Base-by-base conservation (phyloP, 225 moss, liverwort and hornwort species). In the Polytrichum commune region DNA sequence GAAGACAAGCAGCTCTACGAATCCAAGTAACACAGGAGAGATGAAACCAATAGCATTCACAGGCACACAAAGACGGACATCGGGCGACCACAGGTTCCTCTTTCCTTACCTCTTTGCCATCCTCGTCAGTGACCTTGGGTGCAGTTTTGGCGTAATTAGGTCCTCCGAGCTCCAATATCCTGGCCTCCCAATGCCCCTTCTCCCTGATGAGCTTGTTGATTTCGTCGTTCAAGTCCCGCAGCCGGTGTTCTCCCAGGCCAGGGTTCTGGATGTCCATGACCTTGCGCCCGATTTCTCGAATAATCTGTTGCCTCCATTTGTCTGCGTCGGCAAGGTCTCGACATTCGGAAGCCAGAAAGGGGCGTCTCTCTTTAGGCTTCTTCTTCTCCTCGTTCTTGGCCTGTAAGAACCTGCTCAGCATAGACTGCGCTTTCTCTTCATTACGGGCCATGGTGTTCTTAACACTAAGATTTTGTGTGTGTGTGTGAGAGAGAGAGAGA, bases 361-460 rank as follows among this genome's bases (percentile, higher is more conserved):
- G 98, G 19, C 98, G 88, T 54, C 91, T 90, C 84, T 98, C 98
- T 73, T 98, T 98, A 0, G 93, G 95, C 75, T 95, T 95, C 84
- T 98, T 98, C 89, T 93, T 98, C 88, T 98, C 95, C 26, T 98
- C 98, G 55, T 93, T 95, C 86, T 98, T 98, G 65, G 92, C 91
- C 60, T 92, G 90, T 68, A 98, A 66, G 63, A 95, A 98, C 77
- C 95, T 90, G 64, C 95, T 95, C 35, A 95, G 78, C 95, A 98
- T 98, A 67, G 98, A 98, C 93, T 95, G 98, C 84, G 98, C 98
- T 83, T 98, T 98, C 90, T 95, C 98, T 71, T 98, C 95, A 98
- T 98, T 95, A 69, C 93, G 95, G 73, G 93, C 95, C 98, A 95
- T 98, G 63, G 29, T 61, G 73, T 16, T 13, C 3, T 46, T 38